Base-by-base conservation (phyloP, 2,329 filamentous ascomycete genomes). In the Phaeomoniella chlamydospora region DNA sequence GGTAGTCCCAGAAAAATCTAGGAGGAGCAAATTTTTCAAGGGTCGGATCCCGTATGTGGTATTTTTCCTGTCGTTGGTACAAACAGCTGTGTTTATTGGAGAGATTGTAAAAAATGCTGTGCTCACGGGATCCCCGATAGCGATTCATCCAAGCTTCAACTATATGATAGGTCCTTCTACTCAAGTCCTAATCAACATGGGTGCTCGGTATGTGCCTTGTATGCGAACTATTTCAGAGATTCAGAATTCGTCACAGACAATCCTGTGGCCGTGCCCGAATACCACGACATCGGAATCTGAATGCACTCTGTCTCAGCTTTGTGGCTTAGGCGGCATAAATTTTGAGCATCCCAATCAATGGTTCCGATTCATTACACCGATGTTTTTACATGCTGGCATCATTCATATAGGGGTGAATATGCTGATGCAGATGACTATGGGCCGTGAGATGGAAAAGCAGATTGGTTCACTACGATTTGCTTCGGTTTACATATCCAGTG, bases 331-430 rank as follows among this genome's bases (percentile, higher is more conserved):
- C 39, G 80, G 80, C 40, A 77, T 86, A 4, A 77, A 76, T 0
- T 72, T 86, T 43, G 80, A 82, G 5, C 51, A 64, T 2, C 90
- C 90, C 1, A 77, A 96, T 53, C 90, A 98, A 56, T 98, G 90
- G 90, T 98, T 74, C 60, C 81, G 90, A 41, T 96, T 98, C 63
- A 94, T 98, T 51, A 64, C 80, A 2, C 88, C 90, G 29, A 94
- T 98, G 42, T 98, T 98, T 62, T 65, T 98, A 49, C 90, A 98
- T 51, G 86, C 85, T 2, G 90, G 90, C 11, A 61, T 98, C 38
- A 79, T 98, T 43, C 90, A 98, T 53, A 94, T 98, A 39, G 83
- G 76, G 12, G 94, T 96, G 69, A 98, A 98, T 58, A 69, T 98
- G 59, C 69, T 96, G 5, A 70, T 94, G 15, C 90, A 98, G 56